Evolutionary conservation across 352 stramenopile species (phyloP), one percentile per base, ranked within the genome.

Genomic region (Blastocystis sp.): DNA sequence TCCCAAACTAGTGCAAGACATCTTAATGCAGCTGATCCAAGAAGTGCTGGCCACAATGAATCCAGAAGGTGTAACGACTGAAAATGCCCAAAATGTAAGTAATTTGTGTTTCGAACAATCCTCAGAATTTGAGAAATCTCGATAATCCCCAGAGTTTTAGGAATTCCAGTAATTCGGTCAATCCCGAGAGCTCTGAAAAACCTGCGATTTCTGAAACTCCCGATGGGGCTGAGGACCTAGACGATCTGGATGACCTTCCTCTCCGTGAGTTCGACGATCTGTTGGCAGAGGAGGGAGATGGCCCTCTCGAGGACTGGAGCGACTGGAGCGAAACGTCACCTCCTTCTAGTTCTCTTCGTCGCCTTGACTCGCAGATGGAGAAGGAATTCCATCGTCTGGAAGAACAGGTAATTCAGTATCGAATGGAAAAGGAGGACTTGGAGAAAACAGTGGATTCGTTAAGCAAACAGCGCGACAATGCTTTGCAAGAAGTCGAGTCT

Each of bases 11-110:
- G 68, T 53, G 18, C 73, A 84, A 29, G 73, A 84, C 26, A 41
- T 64, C 7, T 45, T 84, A 8, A 84, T 84, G 73, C 29, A 68
- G 37, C 45, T 84, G 23, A 66, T 84, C 47, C 59, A 84, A 20
- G 73, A 84, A 53, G 73, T 84, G 3, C 26, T 84, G 4, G 53
- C 73, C 1, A 84, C 47, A 20, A 84, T 84, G 73, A 20, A 53
- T 2, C 73, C 73, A 13, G 43, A 73, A 9, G 59, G 26, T 1
- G 1, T 34, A 34, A 1, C 29, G 29, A 34, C 29, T 34, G 29
- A 34, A 34, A 34, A 34, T 34, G 1, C 29, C 1, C 29, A 34
- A 34, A 34, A 34, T 34, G 29, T 1, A 34, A 34, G 29, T 34
- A 34, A 34, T 34, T 34, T 34, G 29, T 34, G 29, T 34, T 34